Conservation (phyloP, 192 early-diverging fungal genomes). For the Mortierella alpina region DNA sequence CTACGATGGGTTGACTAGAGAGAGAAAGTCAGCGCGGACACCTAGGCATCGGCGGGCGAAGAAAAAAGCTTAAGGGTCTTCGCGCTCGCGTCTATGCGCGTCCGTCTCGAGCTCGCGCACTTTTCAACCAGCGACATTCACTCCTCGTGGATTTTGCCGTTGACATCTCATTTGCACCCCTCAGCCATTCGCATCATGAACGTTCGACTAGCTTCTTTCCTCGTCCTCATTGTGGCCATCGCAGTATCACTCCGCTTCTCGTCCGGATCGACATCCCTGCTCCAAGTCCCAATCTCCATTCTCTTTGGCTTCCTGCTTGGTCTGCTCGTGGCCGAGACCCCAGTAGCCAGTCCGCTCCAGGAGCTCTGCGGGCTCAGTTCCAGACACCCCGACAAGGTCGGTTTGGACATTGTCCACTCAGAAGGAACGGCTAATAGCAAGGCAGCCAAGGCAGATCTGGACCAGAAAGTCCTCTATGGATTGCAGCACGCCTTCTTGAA, state of each 20-base stretch:
- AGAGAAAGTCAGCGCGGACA: no score
- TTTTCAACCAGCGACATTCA: no score
- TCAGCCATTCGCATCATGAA: no score
- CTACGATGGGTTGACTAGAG: no score
- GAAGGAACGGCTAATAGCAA: not conserved
- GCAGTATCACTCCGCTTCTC: constrained; percentile 4
- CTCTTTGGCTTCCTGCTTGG: constrained; percentile 30
- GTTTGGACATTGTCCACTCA: constrained; percentile 35
- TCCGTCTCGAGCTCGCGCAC: no score
- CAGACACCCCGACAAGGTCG: constrained; percentile 40
- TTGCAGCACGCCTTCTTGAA: constrained; percentile 58
- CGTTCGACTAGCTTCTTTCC: not conserved
- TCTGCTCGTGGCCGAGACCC: constrained; percentile 36
- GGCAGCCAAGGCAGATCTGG: constrained; percentile 20
- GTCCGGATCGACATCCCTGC: not conserved
- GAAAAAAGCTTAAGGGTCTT: no score
- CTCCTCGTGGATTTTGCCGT: no score
- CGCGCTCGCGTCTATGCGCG: no score
- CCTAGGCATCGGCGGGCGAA: no score
- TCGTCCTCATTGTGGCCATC: not conserved
- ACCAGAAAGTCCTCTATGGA: constrained; percentile 56
- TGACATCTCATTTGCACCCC: no score
- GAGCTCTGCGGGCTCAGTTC: constrained; percentile 30
- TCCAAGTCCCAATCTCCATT: not conserved
- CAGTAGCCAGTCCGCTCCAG: constrained; percentile 29